Base-by-base conservation (phyloP, 257 asterid genomes). In the Rehmannia glutinosa region DNA sequence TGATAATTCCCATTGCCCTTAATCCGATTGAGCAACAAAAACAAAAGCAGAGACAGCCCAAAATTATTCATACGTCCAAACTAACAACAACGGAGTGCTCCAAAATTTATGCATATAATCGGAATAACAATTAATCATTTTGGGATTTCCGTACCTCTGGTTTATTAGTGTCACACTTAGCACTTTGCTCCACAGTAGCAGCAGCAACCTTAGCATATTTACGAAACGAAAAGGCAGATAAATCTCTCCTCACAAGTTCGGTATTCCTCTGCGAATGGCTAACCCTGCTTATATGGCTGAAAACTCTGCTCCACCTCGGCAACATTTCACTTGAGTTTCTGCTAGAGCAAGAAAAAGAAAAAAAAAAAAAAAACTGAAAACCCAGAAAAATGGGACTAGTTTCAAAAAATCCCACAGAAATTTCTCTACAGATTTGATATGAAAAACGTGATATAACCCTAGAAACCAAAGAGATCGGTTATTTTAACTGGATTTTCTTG, bases 271-370 rank as follows among this genome's bases (percentile, higher is more conserved):
- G 79, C 23, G 76, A 65, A 63, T 53, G 55, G 67, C 47, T 63
- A 66, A 69, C 79, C 76, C 81, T 70, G 58, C 24, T 73, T 24
- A 81, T 39, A 45, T 73, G 80, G 76, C 78, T 51, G 62, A 81
- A 70, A 57, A 79, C 73, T 73, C 82, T 88, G 71, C 86, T 73
- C 79, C 88, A 88, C 81, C 93, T 82, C 49, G 81, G 70, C 81
- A 73, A 77, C 97, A 91, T 86, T 70, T 74, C 41, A 13, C 33
- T 9, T 11, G 28, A 55, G 23, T 53, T 46, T 45, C 47, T 33
- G 65, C 62, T 61, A 12, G 9, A 47, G 6, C 3, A 30, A 20
- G 12, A 23, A 24, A 28, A 41, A 70, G 24, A 15, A 1, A 15
- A 23, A 1, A 5, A 43, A 17, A 24, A n/a, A n/a, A 43, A 9